Evolutionary conservation across 148 eudicot genomes (phyloP).

Genomic region (Bassia scoparia): DNA sequence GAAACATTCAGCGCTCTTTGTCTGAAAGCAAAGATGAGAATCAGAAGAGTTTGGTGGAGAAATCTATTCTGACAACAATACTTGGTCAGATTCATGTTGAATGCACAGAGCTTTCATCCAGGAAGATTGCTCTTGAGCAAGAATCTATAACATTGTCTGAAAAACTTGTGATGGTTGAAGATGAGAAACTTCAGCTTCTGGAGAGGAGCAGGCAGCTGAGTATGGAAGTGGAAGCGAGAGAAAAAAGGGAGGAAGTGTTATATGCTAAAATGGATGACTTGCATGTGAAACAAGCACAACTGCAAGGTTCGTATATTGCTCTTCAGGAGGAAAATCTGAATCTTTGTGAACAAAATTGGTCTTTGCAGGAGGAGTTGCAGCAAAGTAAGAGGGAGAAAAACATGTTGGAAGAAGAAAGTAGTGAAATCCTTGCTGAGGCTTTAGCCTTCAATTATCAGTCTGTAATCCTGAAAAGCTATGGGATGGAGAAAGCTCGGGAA

Average conservation of each 20-base stretch:
- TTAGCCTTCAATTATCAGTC: slow-evolving; percentile 38
- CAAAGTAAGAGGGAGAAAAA: slow-evolving; percentile 43
- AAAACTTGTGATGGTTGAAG: slow-evolving; percentile 41
- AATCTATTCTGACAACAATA: slow-evolving; percentile 58
- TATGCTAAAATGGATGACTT: slow-evolving; percentile 40
- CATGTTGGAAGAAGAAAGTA: slow-evolving; percentile 44
- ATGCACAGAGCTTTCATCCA: slow-evolving; percentile 44
- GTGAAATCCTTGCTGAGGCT: slow-evolving; percentile 36
- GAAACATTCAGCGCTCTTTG: slow-evolving; percentile 41
- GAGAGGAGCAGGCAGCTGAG: slow-evolving; percentile 51
- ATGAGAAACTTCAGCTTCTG: slow-evolving; percentile 47
- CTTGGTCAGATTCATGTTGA: slow-evolving; percentile 54
- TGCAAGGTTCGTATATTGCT: slow-evolving; percentile 32
- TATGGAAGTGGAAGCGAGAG: slow-evolving; percentile 33
- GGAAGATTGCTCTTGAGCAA: slow-evolving; percentile 43
- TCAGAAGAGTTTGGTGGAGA: slow-evolving; percentile 58
- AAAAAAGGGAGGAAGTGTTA: slow-evolving; percentile 36
- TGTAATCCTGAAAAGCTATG: slow-evolving; percentile 43
- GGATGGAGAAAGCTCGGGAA: slow-evolving; percentile 44
- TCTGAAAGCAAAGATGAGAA: slow-evolving; percentile 54
- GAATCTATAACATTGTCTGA: slow-evolving; percentile 37
- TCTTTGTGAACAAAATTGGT: slow-evolving; percentile 34
- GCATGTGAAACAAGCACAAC: slow-evolving; percentile 29
- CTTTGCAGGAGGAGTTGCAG: slow-evolving; percentile 35
- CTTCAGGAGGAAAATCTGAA: slow-evolving; percentile 38